These are phyloP conservation scores for Boletus bicolor DNA, from an alignment of 768 basidiomycete genomes.

Conservation along the genomic window DNA sequence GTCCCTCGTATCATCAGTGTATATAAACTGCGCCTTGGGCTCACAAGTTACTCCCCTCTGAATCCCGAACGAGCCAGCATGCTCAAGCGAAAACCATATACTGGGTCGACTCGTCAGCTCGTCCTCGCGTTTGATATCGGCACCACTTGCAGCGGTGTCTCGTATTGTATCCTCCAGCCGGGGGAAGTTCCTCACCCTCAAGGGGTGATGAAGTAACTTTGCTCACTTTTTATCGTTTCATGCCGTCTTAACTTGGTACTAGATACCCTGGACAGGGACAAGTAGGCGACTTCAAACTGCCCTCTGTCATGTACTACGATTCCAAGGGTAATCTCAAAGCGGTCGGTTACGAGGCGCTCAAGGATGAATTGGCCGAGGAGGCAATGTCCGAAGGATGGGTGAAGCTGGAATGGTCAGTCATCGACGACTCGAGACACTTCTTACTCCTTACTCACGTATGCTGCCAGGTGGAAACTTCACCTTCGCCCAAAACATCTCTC, in stretches of 20 bases:
- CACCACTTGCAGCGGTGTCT: conserved; percentile 36
- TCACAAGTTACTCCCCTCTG: not conserved
- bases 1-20: not conserved
- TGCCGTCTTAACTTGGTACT: not conserved
- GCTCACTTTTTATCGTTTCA: too few relatives aligned
- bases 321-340: conserved; percentile 34
- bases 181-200: conserved; percentile 24
- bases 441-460: not conserved
- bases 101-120: conserved; percentile 31
- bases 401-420: conserved; percentile 41
- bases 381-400: conserved; percentile 40
- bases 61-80: conserved; percentile 10
- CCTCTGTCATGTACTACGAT: conserved; percentile 46
- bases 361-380: conserved; percentile 32
- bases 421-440: not conserved
- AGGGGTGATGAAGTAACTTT: conserved; percentile 16
- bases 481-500: conserved; percentile 33
- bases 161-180: conserved; percentile 38
- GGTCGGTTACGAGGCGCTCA: conserved; percentile 41
- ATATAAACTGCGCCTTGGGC: conserved; percentile 5
- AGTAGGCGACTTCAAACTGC: conserved; percentile 42
- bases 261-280: conserved; percentile 40
- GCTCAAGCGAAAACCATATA: conserved; percentile 32
- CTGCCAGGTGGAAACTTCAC: conserved; percentile 36
- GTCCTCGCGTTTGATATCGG: conserved; percentile 40